These are phyloP conservation scores for Cryphonectria carpinicola DNA, from an alignment of 2,329 filamentous ascomycete genomes.

Conservation along the genomic window DNA sequence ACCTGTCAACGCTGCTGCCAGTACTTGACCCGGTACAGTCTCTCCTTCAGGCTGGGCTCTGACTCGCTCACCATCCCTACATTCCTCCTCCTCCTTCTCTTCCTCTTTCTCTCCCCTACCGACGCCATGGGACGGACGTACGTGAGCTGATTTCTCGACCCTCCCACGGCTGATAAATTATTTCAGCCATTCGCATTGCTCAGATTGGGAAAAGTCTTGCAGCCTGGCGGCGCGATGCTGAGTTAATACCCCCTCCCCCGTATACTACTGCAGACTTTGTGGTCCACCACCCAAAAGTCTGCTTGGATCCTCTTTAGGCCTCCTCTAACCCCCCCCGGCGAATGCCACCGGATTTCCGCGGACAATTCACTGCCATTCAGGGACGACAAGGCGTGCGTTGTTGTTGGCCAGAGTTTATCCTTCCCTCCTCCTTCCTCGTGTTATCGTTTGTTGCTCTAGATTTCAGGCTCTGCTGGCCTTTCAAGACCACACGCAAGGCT, in stretches of 20 bases:
- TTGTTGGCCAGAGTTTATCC: neutral
- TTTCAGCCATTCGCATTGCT: conserved; percentile 14
- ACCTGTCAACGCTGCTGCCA: conserved; percentile 19
- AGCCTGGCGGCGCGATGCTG: neutral
- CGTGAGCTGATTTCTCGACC: conserved; percentile 2
- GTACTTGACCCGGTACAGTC: neutral
- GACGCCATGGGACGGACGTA: conserved; percentile 4
- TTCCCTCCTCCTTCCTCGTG: neutral
- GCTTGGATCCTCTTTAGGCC: neutral
- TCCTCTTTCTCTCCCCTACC: neutral
- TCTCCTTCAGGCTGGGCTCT: neutral
- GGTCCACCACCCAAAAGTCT: neutral
- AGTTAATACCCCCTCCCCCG: neutral
- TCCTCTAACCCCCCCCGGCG: neutral
- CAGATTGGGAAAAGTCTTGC: conserved; percentile 14
- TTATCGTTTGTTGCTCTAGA: neutral
- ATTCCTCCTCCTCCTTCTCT: neutral
- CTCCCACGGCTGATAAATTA: neutral
- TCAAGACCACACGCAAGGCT: conserved; percentile 3
- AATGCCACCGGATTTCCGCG: neutral
- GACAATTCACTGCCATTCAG: neutral
- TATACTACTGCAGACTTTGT: neutral
- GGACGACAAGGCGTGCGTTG: neutral
- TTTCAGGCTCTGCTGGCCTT: conserved; percentile 1
- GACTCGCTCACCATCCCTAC: neutral